These are phyloP conservation scores for Saccharomycopsis amapae DNA, from an alignment of 805 yeast species.

Conservation along the genomic window DNA sequence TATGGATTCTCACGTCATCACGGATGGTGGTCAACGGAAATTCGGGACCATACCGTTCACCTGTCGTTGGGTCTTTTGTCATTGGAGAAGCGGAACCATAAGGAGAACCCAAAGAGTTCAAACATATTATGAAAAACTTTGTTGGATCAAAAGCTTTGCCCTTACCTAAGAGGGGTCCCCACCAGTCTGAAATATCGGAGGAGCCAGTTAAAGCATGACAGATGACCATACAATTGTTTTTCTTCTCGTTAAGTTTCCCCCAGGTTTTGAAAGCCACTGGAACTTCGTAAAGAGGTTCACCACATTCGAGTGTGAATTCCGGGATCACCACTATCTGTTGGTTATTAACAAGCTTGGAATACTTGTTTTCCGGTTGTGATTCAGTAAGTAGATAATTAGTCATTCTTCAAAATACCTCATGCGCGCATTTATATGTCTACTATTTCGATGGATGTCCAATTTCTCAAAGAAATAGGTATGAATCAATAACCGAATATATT, in stretches of 20 bases:
- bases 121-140: conserved; percentile 75
- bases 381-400: conserved; percentile 25
- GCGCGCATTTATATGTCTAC: no score
- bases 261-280: conserved; percentile 96
- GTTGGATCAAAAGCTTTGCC: conserved; percentile 88
- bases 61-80: conserved; percentile 69
- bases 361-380: conserved; percentile 57
- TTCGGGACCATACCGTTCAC: conserved; percentile 81
- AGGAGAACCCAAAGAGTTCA: conserved; percentile 93
- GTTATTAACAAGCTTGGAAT: conserved; percentile 58
- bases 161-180: conserved; percentile 92
- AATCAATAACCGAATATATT: no score
- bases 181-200: conserved; percentile 94
- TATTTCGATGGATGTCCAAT: no score
- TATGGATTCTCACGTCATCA: conserved; percentile 82
- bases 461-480: no score
- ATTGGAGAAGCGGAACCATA: conserved; percentile 94
- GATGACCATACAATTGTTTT: conserved; percentile 77
- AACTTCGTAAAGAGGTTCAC: conserved; percentile 60
- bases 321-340: conserved; percentile 81
- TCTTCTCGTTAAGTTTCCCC: conserved; percentile 71
- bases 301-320: conserved; percentile 68
- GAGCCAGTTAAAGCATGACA: conserved; percentile 97
- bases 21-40: conserved; percentile 92
- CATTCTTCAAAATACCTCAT: no score